Evolutionary conservation across 2,329 filamentous ascomycete species (phyloP), one percentile per base, ranked within the genome.

Genomic region (Cyclaneusma minus): DNA sequence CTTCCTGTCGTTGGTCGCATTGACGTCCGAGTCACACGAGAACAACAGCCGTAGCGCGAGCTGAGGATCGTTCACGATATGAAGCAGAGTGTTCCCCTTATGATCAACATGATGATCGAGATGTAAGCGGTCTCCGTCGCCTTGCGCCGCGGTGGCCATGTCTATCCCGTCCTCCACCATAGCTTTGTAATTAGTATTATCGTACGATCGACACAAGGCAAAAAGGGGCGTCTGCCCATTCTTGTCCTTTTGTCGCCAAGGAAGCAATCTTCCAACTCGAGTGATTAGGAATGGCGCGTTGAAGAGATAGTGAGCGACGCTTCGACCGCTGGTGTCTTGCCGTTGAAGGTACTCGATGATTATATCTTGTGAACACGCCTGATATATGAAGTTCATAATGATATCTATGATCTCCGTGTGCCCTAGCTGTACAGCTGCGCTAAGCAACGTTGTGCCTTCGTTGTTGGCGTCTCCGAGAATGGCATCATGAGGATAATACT

Each of bases 201-300:
- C 89, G 44, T 98, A 98, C 0, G 84, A 95, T 40, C 89, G 72
- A 49, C 85, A 95, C 1, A 95, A 61, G 2, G 89, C 89, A 48
- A 98, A 95, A 6, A 98, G 57, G 2, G 89, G 91, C n/a, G 91
- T 98, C 51, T 95, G 89, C 0, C 89, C 89, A 45, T 95, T 94
- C 48, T 84, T 91, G 51, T 98, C 89, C 38, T 77, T 83, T 49
- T 91, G 71, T 31, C 72, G 68, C 89, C 89, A 98, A 6, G 83
- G 80, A 28, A 98, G 59, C 37, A 87, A 54, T 32, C 66, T 63
- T 3, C 84, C 85, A 33, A 95, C 75, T 29, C 67, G 64, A 22
- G 61, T 56, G 38, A 98, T 89, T 12, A 98, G 59, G 28, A 68
- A 63, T 3, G 89, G 89, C 6, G 82, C 76, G 44, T 93, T 80